phyloP scores from a whole-genome alignment of 345 rosid species.

The Citrus unshiu region DNA sequence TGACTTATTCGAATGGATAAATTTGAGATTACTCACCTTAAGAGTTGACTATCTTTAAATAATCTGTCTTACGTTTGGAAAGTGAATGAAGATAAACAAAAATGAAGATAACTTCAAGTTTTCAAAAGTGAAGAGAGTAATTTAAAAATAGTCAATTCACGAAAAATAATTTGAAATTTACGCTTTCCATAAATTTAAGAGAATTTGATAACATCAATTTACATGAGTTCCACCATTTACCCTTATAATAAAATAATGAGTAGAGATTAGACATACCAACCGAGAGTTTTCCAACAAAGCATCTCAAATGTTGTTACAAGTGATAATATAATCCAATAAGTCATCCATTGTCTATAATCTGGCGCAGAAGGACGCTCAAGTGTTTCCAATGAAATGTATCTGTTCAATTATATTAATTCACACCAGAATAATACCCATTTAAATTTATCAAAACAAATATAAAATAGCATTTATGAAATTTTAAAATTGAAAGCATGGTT shows the following conservation, averaged over 20 bases:
- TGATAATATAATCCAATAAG: neutral
- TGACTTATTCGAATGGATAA: too few relatives aligned
- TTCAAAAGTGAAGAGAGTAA: accelerated
- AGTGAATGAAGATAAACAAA: too few relatives aligned
- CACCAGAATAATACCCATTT: too few relatives aligned
- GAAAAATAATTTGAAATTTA: too few relatives aligned
- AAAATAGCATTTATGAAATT: too few relatives aligned
- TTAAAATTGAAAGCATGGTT: too few relatives aligned
- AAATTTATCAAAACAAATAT: too few relatives aligned
- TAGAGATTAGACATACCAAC: neutral
- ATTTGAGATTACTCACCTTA: accelerated
- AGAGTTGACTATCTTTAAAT: too few relatives aligned
- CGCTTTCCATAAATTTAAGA: neutral
- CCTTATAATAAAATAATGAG: too few relatives aligned
- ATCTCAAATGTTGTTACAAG: neutral
- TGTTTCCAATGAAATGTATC: neutral
- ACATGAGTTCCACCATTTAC: neutral
- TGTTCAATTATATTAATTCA: neutral
- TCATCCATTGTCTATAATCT: neutral
- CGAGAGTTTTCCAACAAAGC: neutral
- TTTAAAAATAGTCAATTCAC: too few relatives aligned
- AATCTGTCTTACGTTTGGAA: too few relatives aligned
- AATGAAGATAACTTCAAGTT: too few relatives aligned
- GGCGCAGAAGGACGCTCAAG: neutral
- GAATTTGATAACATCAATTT: neutral